A percentile compares a stretch with the other conserved stretches of the same genome.
Evolutionary conservation across 2,329 filamentous ascomycete species (phyloP).

Genomic region (Rosellinia necatrix): DNA sequence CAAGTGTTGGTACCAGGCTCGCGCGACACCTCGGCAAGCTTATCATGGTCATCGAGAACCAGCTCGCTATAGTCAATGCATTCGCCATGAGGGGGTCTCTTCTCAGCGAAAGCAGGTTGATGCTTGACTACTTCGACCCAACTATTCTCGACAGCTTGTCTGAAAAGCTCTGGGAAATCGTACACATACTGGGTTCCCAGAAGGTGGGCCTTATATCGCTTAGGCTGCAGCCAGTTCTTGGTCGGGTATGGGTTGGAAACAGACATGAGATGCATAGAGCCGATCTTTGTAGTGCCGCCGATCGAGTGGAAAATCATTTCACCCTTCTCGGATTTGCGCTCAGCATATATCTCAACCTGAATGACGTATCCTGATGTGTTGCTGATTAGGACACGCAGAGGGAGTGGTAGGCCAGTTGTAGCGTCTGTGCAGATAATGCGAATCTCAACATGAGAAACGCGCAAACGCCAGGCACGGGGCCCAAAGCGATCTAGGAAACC

Average conservation of each 20-base stretch:
- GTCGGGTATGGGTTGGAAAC: conserved; percentile 93
- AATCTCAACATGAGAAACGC: conserved; percentile 96
- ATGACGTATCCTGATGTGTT: conserved; percentile 99
- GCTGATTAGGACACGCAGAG: conserved; percentile 92
- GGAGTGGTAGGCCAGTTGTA: conserved; percentile 80
- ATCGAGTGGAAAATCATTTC: conserved; percentile 99
- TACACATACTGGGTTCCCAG: conserved; percentile 99
- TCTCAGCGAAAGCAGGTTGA: conserved; percentile 74
- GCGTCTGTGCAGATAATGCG: conserved; percentile 97
- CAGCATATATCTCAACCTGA: conserved; percentile 95
- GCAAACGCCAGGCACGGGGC: conserved; percentile 90
- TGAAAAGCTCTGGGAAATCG: conserved; percentile 99
- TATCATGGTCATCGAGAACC: conserved; percentile 92
- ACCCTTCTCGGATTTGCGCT: conserved; percentile 97
- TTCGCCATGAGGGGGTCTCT: conserved; percentile 83
- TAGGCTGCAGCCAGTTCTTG: conserved; percentile 98
- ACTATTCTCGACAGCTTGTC: conserved; percentile 94
- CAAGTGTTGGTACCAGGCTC: conserved; percentile 94
- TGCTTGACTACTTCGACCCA: conserved; percentile 79
- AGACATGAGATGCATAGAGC: conserved; percentile 89
- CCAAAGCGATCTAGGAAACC: conserved; percentile 97
- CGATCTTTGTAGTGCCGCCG: conserved; percentile 91
- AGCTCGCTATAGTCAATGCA: conserved; percentile 95
- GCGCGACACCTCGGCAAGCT: conserved; percentile 87
- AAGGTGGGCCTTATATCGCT: conserved; percentile 98